phyloP scores from a whole-genome alignment of 1,139 yeast species.

The Debaryomyces udenii region DNA sequence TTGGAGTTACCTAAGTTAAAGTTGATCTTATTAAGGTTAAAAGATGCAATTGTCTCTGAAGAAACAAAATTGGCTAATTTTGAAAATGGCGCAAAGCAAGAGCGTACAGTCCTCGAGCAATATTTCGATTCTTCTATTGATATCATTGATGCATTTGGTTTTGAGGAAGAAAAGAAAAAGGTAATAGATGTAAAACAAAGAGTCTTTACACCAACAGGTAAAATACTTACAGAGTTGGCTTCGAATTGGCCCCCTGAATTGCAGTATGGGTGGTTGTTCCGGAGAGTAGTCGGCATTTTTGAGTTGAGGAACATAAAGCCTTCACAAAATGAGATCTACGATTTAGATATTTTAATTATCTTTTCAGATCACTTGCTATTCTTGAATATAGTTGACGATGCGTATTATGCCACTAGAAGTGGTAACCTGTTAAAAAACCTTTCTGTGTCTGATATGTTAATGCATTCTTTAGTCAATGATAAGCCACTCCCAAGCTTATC shows the following conservation, averaged over 20 bases:
- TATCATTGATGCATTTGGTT: conserved; percentile 83
- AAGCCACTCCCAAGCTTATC: conserved; percentile 62
- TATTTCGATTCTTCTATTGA: conserved; percentile 58
- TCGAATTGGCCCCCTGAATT: conserved; percentile 84
- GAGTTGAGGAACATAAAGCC: conserved; percentile 48
- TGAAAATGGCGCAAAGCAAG: conserved; percentile 19
- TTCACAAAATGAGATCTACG: conserved; percentile 26
- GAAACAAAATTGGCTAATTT: conserved; percentile 18
- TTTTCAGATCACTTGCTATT: conserved; percentile 81
- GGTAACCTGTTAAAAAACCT: conserved; percentile 52
- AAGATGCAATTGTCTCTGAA: conserved; percentile 28
- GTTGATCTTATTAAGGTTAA: conserved; percentile 63
- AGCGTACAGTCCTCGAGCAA: conserved; percentile 17
- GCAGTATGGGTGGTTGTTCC: conserved; percentile 84
- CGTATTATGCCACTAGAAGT: conserved; percentile 30
- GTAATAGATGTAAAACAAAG: conserved; percentile 55
- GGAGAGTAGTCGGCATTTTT: conserved; percentile 83
- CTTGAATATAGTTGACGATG: conserved; percentile 51
- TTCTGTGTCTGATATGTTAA: conserved; percentile 73
- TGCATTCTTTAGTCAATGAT: conserved; percentile 89
- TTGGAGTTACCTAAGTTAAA: conserved; percentile 69
- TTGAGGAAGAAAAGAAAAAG: conserved; percentile 31
- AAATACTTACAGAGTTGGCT: conserved; percentile 80
- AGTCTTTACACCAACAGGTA: conserved; percentile 90
- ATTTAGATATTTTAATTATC: conserved; percentile 62